Evolutionary conservation across 306 rosid genomes (phyloP).

Genomic region (Quercus glauca): DNA sequence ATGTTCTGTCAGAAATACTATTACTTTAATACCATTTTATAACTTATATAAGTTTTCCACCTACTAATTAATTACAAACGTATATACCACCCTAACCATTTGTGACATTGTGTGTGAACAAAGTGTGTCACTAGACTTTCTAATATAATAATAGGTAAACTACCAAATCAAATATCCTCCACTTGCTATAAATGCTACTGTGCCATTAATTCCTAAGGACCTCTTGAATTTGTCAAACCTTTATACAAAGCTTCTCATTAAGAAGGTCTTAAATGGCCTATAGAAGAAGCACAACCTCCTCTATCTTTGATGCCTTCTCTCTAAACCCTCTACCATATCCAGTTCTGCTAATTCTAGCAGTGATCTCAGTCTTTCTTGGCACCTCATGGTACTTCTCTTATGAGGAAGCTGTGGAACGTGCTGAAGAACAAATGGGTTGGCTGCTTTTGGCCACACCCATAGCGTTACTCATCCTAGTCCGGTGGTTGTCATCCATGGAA

Average conservation of each 20-base stretch:
- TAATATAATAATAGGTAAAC: neutral
- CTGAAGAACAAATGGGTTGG: slow-evolving; percentile 54
- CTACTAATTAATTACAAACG: too few species aligned
- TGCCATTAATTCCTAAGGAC: neutral
- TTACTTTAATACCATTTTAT: too few species aligned
- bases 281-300: slow-evolving; percentile 41
- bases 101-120: too few species aligned
- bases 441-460: slow-evolving; percentile 52
- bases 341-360: slow-evolving; percentile 56
- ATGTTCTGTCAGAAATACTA: too few species aligned
- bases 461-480: slow-evolving; percentile 45
- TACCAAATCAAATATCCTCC: neutral
- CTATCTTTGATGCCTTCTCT: slow-evolving; percentile 55
- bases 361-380: slow-evolving; percentile 54
- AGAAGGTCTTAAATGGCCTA: slow-evolving; percentile 35
- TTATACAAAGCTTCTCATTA: neutral
- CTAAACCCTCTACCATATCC: slow-evolving; percentile 71
- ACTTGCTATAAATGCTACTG: slow-evolving; percentile 10
- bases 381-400: slow-evolving; percentile 59
- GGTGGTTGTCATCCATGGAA: slow-evolving; percentile 66
- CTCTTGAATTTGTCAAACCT: neutral
- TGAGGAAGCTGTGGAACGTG: slow-evolving; percentile 56
- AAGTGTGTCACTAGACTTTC: too few species aligned
- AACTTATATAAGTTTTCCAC: too few species aligned
- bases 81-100: too few species aligned